Evolutionary conservation across 2,329 filamentous ascomycete species (phyloP), one percentile per base, ranked within the genome.

Genomic region (Pseudocercospora eumusae): DNA sequence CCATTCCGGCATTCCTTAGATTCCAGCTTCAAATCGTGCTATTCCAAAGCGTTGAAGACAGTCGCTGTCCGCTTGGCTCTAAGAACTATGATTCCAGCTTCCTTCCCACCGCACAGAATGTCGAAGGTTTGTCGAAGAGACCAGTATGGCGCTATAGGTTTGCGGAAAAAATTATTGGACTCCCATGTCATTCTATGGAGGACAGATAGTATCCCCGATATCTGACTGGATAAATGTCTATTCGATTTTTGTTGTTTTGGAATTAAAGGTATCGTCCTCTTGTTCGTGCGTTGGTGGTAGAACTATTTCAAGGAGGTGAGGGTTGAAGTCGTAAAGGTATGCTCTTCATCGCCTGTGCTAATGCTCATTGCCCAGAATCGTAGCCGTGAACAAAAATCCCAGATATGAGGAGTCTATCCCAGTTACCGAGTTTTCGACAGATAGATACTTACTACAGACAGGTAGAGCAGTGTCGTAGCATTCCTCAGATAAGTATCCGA

Each of bases 101-200:
- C 40, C 40, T n/a, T n/a, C n/a, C n/a, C n/a, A n/a, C n/a, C n/a
- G 40, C 40, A n/a, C 40, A 44, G 40, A 44, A 44, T 44, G 40
- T n/a, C 9, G 40, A n/a, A 1, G 40, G 40, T 8, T 44, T 44
- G 8, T 44, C 40, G 20, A 44, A 44, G 40, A 44, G 40, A 44
- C 40, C 20, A 44, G 40, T 20, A 44, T 44, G 40, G 40, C 40
- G 15, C 18, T 44, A 44, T 10, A 44, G 40, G 8, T 44, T 44
- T n/a, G n/a, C n/a, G 40, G 40, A n/a, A 8, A 44, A 44, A 18
- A 44, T 44, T 20, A 44, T 44, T 3, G 40, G 40, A 10, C 40
- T n/a, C 40, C 2, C 40, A 44, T 44, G 45, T 49, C n/a, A 8
- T 49, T 49, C 18, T 21, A 49, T 23, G 45, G 25, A 49, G 45